Base-by-base conservation (phyloP, 495 filamentous ascomycete species). In the Xylaria cubensis region DNA sequence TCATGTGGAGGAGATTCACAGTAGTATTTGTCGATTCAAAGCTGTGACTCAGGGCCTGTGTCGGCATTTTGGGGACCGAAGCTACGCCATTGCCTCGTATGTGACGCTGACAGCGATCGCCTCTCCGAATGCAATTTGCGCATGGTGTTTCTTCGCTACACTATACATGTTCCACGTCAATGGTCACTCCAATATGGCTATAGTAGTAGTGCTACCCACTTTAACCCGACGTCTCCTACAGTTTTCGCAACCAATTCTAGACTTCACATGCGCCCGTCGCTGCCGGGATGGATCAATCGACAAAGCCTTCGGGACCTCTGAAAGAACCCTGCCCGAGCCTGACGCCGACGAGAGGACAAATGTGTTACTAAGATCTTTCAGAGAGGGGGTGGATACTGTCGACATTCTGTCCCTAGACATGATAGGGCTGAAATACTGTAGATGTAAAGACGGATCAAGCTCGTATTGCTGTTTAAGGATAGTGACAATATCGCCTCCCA, bases 191-290 rank as follows among this genome's bases (percentile, higher is more conserved):
- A 21, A 36, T 2, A 67, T 26, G 6, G 41, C 10, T 29, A 10
- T n/a, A 15, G 10, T n/a, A 24, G 15, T 36, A 26, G 12, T 17
- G 53, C 53, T 24, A 17, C 67, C 19, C 15, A 74, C 72, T 61
- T 74, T 74, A 19, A 74, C 75, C 21, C 74, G 72, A 26, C 74
- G 74, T 59, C 65, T 75, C 72, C 72, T 74, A 36, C 74, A 75
- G 9, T 75, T 69, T 36, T 74, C 72, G 39, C 74, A 75, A 34
- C 74, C 74, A 2, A 24, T 44, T 59, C 61, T 75, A 8, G 74
- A 74, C 55, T 75, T 75, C 21, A 70, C 42, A 61, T 75, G 74
- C 36, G 63, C 36, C 55, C 72, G 39, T 15, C 72, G 42, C 41
- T 67, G 72, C 59, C 74, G 71, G n/a, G 58, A 67, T 64, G 61